Conservation (phyloP, 805 yeast species). For the Maudiozyma saulgeensis region DNA sequence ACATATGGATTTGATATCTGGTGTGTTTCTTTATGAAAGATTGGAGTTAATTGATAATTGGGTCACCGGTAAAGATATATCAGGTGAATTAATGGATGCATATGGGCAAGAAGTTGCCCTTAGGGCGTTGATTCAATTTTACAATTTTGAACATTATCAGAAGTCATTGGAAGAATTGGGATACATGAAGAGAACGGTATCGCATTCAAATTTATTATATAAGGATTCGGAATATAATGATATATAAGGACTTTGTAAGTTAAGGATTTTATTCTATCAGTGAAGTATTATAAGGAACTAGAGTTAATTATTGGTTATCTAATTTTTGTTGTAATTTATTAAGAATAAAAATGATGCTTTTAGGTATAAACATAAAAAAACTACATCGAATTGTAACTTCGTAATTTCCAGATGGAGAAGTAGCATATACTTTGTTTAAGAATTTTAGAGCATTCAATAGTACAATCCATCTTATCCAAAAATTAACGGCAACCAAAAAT, state of each 20-base stretch:
- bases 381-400: no score
- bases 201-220: not conserved
- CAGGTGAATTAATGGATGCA: constrained; percentile 64
- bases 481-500: no score
- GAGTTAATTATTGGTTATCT: no score
- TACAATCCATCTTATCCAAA: no score
- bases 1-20: constrained; percentile 88
- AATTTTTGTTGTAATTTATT: no score
- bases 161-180: constrained; percentile 47
- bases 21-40: constrained; percentile 68
- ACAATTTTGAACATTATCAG: constrained; percentile 53
- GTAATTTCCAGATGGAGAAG: no score
- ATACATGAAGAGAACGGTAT: constrained; percentile 23
- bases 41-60: constrained; percentile 73
- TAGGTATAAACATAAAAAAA: no score
- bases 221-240: not conserved
- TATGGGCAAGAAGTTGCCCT: constrained; percentile 80
- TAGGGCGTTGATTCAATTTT: constrained; percentile 67
- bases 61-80: constrained; percentile 75
- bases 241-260: not conserved
- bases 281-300: no score
- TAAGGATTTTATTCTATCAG: no score
- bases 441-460: no score
- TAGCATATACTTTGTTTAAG: no score
- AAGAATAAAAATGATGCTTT: no score